Percentiles rank a stretch among this genome's conserved stretches.
phyloP scores from a whole-genome alignment of 2,329 filamentous ascomycete genomes.

The Mycogone perniciosa region DNA sequence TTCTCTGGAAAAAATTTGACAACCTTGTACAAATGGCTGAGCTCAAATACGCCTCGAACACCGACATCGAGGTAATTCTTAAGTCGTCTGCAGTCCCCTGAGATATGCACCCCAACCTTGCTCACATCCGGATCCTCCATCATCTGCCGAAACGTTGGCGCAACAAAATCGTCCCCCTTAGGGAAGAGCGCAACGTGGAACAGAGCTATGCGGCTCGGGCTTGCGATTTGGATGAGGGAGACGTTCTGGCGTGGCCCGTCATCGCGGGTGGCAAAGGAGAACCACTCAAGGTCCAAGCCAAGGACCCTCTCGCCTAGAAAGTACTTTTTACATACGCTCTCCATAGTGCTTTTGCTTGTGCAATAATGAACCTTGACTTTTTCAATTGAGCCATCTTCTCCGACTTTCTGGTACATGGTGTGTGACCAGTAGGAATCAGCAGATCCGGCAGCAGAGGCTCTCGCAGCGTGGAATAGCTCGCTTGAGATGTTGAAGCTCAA shows the following conservation, averaged over 20 bases:
- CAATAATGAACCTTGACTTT: slow-evolving; percentile 73
- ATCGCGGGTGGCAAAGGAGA: slow-evolving; percentile 39
- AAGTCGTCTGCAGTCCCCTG: slow-evolving; percentile 63
- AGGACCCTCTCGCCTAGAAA: slow-evolving; percentile 65
- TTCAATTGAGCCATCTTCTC: slow-evolving; percentile 34
- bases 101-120: slow-evolving; percentile 73
- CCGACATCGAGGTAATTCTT: slow-evolving; percentile 59
- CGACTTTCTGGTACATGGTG: slow-evolving; percentile 54
- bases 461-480: slow-evolving; percentile 36
- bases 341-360: slow-evolving; percentile 57
- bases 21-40: slow-evolving; percentile 75
- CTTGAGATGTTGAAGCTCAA: slow-evolving; percentile 26
- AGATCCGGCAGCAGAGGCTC: slow-evolving; percentile 37
- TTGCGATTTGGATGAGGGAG: slow-evolving; percentile 77
- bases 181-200: slow-evolving; percentile 71
- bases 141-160: slow-evolving; percentile 62
- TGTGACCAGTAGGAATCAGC: slow-evolving; percentile 61
- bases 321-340: slow-evolving; percentile 55
- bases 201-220: slow-evolving; percentile 66
- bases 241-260: slow-evolving; percentile 58
- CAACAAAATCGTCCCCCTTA: slow-evolving; percentile 52
- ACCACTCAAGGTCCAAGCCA: slow-evolving; percentile 92
- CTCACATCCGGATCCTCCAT: slow-evolving; percentile 63
- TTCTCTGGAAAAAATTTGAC: slow-evolving; percentile 57
- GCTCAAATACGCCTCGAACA: slow-evolving; percentile 64